A percentile compares a stretch with the other conserved stretches of the same genome.
phyloP scores from a whole-genome alignment of 2,329 filamentous ascomycete species.

The Curvularia sp. region DNA sequence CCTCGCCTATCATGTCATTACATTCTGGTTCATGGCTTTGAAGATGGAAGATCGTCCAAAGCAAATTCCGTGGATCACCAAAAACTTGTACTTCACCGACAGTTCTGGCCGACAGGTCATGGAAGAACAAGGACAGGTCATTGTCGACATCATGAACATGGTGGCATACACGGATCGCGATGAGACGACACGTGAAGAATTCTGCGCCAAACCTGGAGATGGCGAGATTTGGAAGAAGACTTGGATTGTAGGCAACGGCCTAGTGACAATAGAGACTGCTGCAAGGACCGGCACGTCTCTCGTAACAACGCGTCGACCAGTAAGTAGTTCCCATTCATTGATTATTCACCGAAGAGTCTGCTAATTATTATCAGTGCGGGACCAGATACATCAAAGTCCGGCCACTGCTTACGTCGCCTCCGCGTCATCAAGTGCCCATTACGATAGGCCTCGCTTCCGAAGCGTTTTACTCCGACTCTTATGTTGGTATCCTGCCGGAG shows the following conservation, averaged over 20 bases:
- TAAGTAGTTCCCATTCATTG: constrained; percentile 62
- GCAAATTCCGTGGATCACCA: constrained; percentile 89
- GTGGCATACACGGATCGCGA: constrained; percentile 85
- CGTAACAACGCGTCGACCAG: constrained; percentile 74
- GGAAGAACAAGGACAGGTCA: constrained; percentile 92
- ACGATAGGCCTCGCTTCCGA: constrained; percentile 51
- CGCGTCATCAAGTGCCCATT: constrained; percentile 53
- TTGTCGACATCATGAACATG: constrained; percentile 93
- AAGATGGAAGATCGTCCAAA: constrained; percentile 83
- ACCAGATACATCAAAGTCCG: constrained; percentile 52
- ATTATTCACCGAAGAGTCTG: background rate
- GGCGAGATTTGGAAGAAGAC: constrained; percentile 71
- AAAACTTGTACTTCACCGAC: constrained; percentile 80
- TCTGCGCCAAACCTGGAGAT: constrained; percentile 70
- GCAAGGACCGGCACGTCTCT: constrained; percentile 71
- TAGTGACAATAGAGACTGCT: constrained; percentile 77
- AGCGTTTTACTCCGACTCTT: constrained; percentile 57
- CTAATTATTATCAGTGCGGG: constrained; percentile 45
- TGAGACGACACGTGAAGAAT: constrained; percentile 71
- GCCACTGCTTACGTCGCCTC: constrained; percentile 48
- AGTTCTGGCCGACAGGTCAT: constrained; percentile 74
- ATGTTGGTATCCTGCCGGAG: constrained; percentile 72
- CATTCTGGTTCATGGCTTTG: constrained; percentile 94
- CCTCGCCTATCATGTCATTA: constrained; percentile 91
- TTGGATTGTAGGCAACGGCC: constrained; percentile 76